Base-by-base conservation (phyloP, 2,329 filamentous ascomycete genomes). In the Microcyclosporella mali region DNA sequence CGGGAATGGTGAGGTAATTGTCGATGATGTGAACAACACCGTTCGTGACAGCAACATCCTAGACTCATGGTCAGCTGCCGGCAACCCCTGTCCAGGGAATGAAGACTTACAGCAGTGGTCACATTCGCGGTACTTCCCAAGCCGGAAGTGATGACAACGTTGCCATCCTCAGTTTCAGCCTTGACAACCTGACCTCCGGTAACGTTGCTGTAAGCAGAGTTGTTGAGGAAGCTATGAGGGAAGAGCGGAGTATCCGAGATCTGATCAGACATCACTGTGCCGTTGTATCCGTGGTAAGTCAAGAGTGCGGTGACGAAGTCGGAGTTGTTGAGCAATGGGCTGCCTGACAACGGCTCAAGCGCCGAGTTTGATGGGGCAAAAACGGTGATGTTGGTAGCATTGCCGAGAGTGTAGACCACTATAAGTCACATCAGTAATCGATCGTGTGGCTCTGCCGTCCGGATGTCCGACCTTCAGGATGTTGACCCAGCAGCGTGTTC, bases 211-310 rank as follows among this genome's bases (percentile, higher is more conserved):
- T 73, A 82, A 0, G 67, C 63, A 16, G 65, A 38, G 49, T 77
- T 71, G 14, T 64, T 73, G 41, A 83, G 63, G 6, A 73, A 57
- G 2, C 71, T 74, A 11, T 68, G 68, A 1, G 70, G 55, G 53
- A 78, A 77, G 8, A 46, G 33, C 7, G 60, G 58, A n/a, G 57
- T 58, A 12, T 47, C 41, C 8, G 57, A 53, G 29, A 69, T 66
- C 33, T 57, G 64, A 42, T 71, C 62, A 3, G 63, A 56, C 4
- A 51, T 53, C 50, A 72, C 70, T 1, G 68, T 70, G 29, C 77
- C 78, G 43, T 75, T 71, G 6, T 82, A 59, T 15, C 81, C 69
- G 56, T 82, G 79, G 59, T 82, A 82, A 42, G 61, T 65, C 16
- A 82, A 60, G 19, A 80, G 58, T 3, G 73, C 73, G 45, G 62